Evolutionary conservation across 371 early-diverging fungal genomes (phyloP), one percentile per base, ranked within the genome.

Genomic region (Funneliformis caledonium): DNA sequence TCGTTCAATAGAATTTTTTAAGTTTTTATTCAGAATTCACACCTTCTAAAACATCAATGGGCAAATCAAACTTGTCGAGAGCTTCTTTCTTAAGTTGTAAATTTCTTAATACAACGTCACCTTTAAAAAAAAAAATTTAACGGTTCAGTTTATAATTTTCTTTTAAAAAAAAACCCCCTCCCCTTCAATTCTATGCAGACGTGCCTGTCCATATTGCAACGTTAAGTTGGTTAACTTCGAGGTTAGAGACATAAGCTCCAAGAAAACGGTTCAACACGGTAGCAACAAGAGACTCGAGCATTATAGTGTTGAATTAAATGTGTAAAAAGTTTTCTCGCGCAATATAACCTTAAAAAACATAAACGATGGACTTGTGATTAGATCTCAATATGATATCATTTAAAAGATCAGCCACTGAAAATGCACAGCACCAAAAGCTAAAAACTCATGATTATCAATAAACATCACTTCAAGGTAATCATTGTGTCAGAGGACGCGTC

Each of bases 191-290:
- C 69, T n/a, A 31, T 56, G 16, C 8, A 80, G 56, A 74, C 86
- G 26, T 92, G 96, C 98, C 99, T 83, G 92, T 93, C 98, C 98
- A 99, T 76, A 99, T 96, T 50, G 96, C 98, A 80, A 99, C 92
- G 84, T 95, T 96, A 76, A 99, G 91, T 88, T 99, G 98, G 78
- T 93, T 95, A 65, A 95, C 93, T 82, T 98, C 97, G 60, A 99
- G 90, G 85, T 98, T 97, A 50, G 94, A 94, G 64, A 98, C 97
- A 90, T 98, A 98, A 80, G 96, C 96, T 50, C 99, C 99, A 48
- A 98, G 91, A 80, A 97, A 90, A 85, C 93, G 92, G 85, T 98
- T 98, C 73, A 97, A 88, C 33, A 98, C 89, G 62, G 91, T 95
- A 37, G 96, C 95, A 22, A 97, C 93, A 37, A 98, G 88, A 31